These are phyloP conservation scores for Mortierella sp. DNA, from an alignment of 371 early-diverging fungal genomes.

Conservation along the genomic window DNA sequence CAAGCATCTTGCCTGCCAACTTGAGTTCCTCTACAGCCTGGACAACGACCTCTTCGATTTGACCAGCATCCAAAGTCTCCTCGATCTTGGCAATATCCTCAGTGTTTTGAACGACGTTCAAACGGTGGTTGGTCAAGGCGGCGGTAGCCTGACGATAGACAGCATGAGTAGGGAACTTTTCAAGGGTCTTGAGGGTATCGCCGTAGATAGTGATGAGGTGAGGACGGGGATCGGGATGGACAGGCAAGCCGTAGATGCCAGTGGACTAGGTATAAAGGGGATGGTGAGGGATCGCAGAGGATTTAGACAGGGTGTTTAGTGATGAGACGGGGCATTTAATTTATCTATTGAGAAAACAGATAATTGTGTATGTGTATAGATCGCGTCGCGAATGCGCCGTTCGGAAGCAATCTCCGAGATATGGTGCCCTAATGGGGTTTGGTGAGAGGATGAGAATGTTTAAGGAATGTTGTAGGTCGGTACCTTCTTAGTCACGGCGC, in stretches of 20 bases:
- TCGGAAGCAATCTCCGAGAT: conserved; percentile 34
- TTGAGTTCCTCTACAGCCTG: conserved; percentile 91
- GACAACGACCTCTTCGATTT: conserved; percentile 92
- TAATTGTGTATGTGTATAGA: no score
- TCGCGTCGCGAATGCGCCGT: background rate
- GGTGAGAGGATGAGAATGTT: background rate
- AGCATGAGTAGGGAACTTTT: conserved; percentile 81
- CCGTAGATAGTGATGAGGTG: conserved; percentile 86
- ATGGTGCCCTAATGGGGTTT: conserved; percentile 6
- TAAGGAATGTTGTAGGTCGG: background rate
- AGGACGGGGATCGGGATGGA: conserved; percentile 90
- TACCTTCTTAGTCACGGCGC: conserved; percentile 68
- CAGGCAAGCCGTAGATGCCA: conserved; percentile 86
- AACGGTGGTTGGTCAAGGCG: conserved; percentile 80
- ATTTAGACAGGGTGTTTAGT: background rate
- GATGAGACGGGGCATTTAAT: background rate
- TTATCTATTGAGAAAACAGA: background rate
- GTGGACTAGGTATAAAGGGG: conserved; percentile 67
- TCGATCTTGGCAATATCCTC: conserved; percentile 84
- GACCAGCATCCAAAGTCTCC: conserved; percentile 79
- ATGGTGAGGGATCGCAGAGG: background rate
- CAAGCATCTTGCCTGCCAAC: conserved; percentile 84
- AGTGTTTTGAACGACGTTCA: conserved; percentile 78
- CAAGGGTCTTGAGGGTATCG: conserved; percentile 75
- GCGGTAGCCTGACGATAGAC: conserved; percentile 90